A percentile compares a stretch with the other conserved stretches of the same genome.
phyloP scores from a whole-genome alignment of 2,329 filamentous ascomycete genomes.

The Elsinoe arachidis region DNA sequence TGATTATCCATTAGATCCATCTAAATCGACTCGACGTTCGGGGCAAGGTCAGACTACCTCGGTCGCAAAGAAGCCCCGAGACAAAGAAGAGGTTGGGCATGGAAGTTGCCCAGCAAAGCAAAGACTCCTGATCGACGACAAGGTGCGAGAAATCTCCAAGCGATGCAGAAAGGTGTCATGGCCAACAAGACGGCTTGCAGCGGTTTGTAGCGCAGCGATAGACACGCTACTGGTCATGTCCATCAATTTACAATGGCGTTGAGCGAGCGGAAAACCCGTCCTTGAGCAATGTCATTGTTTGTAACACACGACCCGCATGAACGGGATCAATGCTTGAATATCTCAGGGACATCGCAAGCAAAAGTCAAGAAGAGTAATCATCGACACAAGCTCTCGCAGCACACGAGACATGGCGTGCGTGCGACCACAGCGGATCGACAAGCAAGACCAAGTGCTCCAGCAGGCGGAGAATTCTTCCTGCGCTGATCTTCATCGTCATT shows the following conservation, averaged over 20 bases:
- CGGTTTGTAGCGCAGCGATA: not conserved
- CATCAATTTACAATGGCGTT: not conserved
- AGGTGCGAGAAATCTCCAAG: slow-evolving; percentile 2
- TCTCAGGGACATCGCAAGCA: not conserved
- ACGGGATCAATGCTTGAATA: not conserved
- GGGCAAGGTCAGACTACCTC: not conserved
- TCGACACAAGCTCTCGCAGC: not conserved
- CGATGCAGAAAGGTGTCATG: not conserved
- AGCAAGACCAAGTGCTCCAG: not conserved
- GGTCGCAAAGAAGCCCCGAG: not conserved
- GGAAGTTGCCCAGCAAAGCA: not conserved
- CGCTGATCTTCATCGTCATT: slow-evolving; percentile 8
- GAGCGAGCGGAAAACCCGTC: not conserved
- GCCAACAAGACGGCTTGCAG: not conserved
- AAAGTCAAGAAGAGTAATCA: not conserved
- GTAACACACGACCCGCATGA: not conserved
- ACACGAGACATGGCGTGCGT: not conserved
- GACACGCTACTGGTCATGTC: not conserved
- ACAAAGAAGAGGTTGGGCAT: not conserved
- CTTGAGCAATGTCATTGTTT: not conserved
- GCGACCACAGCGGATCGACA: not conserved
- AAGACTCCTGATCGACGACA: not conserved
- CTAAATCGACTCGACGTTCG: not conserved
- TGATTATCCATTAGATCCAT: not conserved
- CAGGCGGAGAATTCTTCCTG: not conserved